Evolutionary conservation across 306 rosid species (phyloP).

Genomic region (Cotoneaster glaucophyllus): DNA sequence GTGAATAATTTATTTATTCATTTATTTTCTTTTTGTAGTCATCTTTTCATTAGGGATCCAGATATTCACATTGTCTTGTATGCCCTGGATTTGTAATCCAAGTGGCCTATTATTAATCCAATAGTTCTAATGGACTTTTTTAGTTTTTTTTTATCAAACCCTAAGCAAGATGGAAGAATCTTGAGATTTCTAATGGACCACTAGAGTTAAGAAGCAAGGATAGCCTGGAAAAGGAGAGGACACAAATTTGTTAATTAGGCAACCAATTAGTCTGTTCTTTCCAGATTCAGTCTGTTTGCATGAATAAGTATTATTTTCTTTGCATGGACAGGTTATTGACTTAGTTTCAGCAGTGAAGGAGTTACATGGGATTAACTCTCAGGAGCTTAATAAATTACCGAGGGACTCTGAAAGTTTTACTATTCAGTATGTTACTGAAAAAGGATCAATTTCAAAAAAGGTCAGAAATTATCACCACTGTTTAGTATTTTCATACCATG

Average conservation of each 20-base stretch:
- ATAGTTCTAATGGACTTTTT: not conserved
- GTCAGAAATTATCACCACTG: slow-evolving; percentile 25
- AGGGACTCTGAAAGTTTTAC: slow-evolving; percentile 72
- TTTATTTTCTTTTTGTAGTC: not conserved
- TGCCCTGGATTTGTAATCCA: not conserved
- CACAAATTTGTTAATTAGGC: not conserved
- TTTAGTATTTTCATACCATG: slow-evolving; percentile 14
- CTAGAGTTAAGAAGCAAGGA: not conserved
- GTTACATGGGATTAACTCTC: slow-evolving; percentile 55
- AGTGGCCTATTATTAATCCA: not conserved
- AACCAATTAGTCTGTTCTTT: not conserved
- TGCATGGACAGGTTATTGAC: slow-evolving; percentile 54
- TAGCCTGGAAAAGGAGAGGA: not conserved
- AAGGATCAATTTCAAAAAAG: slow-evolving; percentile 39
- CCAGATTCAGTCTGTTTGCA: not conserved
- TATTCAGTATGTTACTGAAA: slow-evolving; percentile 44
- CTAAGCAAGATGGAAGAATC: not conserved
- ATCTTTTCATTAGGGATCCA: not conserved
- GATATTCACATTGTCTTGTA: not conserved
- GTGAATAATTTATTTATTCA: not conserved
- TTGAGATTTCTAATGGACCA: not conserved
- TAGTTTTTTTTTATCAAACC: not conserved
- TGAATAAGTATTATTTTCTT: slow-evolving; percentile 22
- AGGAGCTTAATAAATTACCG: slow-evolving; percentile 60
- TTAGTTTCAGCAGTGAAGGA: slow-evolving; percentile 59